Evolutionary conservation across 23 red algal species (phyloP).

Genomic region (Gracilaria gracilis): DNA sequence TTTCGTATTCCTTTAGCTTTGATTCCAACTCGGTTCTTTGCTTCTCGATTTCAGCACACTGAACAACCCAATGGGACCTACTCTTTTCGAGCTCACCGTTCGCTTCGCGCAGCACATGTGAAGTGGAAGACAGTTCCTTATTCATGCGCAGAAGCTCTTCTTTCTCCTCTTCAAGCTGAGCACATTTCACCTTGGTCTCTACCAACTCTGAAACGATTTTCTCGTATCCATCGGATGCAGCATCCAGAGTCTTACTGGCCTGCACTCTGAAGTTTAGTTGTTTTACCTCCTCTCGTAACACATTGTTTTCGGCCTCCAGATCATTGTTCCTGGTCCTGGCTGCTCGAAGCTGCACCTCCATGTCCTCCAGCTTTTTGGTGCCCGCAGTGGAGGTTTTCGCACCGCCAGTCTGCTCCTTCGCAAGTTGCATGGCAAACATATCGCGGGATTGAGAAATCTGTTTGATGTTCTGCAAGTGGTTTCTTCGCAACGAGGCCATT

Average conservation of each 20-base stretch:
- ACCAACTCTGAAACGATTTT: slow-evolving; percentile 64
- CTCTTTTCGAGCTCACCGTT: slow-evolving; percentile 75
- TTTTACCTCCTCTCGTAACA: slow-evolving; percentile 56
- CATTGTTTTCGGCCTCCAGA: slow-evolving; percentile 51
- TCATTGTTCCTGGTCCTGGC: slow-evolving; percentile 56
- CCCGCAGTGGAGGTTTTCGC: slow-evolving; percentile 7
- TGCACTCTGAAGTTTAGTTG: slow-evolving; percentile 59
- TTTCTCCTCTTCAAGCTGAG: slow-evolving; percentile 74
- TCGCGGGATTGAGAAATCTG: slow-evolving; percentile 67
- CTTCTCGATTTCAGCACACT: slow-evolving; percentile 75
- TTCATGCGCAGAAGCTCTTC: slow-evolving; percentile 53
- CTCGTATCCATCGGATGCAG: slow-evolving; percentile 57
- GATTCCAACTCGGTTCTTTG: slow-evolving; percentile 50
- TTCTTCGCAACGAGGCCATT: slow-evolving; percentile 65
- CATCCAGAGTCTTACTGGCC: slow-evolving; percentile 53
- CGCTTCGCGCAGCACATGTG: slow-evolving; percentile 42
- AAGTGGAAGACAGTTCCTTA: slow-evolving; percentile 32
- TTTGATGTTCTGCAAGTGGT: slow-evolving; percentile 71
- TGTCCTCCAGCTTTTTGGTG: slow-evolving; percentile 40
- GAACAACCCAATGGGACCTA: slow-evolving; percentile 65
- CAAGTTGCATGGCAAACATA: slow-evolving; percentile 67
- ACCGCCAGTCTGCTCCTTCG: slow-evolving; percentile 12
- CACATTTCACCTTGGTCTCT: slow-evolving; percentile 54
- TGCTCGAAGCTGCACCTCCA: slow-evolving; percentile 63
- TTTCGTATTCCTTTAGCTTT: slow-evolving; percentile 54